A percentile compares a stretch with the other conserved stretches of the same genome.
Evolutionary conservation across 1,284 basidiomycete genomes (phyloP).

Genomic region (Hemileia vastatrix): DNA sequence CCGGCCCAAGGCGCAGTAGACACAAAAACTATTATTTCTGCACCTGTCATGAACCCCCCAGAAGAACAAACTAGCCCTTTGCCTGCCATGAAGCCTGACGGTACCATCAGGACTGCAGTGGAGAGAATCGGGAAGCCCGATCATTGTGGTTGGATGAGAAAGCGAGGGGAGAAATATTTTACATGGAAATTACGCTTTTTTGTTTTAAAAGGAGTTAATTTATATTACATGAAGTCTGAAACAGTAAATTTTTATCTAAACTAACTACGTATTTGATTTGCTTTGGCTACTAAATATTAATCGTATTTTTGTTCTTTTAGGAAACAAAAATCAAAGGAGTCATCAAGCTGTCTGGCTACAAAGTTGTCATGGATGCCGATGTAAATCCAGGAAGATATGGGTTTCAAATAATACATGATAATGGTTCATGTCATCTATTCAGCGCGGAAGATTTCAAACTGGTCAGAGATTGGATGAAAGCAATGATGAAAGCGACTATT

Average conservation of each 20-base stretch:
- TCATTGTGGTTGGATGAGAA: constrained; percentile 85
- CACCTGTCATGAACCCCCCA: constrained; percentile 22
- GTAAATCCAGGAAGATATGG: constrained; percentile 85
- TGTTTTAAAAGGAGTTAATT: constrained; percentile 80
- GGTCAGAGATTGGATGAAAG: constrained; percentile 98
- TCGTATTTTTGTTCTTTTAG: constrained; percentile 46
- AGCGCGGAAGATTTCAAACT: constrained; percentile 73
- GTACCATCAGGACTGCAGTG: constrained; percentile 54
- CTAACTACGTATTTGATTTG: neutral
- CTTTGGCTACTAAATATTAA: constrained; percentile 1
- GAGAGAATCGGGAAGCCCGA: constrained; percentile 82
- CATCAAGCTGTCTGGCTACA: constrained; percentile 83
- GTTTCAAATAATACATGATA: constrained; percentile 85
- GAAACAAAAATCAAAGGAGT: constrained; percentile 93
- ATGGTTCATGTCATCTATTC: constrained; percentile 80
- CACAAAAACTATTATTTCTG: constrained; percentile 18
- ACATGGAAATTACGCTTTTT: constrained; percentile 88
- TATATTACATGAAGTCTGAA: constrained; percentile 73
- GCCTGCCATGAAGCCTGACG: constrained; percentile 53
- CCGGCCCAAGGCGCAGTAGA: constrained; percentile 38
- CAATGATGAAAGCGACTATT: constrained; percentile 97
- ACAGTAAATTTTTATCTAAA: constrained; percentile 51
- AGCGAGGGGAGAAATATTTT: constrained; percentile 87
- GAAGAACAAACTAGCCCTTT: constrained; percentile 27
- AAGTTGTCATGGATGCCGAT: constrained; percentile 85